Conservation (phyloP, 2,329 filamentous ascomycete genomes). For the Aureobasidium melanogenum region DNA sequence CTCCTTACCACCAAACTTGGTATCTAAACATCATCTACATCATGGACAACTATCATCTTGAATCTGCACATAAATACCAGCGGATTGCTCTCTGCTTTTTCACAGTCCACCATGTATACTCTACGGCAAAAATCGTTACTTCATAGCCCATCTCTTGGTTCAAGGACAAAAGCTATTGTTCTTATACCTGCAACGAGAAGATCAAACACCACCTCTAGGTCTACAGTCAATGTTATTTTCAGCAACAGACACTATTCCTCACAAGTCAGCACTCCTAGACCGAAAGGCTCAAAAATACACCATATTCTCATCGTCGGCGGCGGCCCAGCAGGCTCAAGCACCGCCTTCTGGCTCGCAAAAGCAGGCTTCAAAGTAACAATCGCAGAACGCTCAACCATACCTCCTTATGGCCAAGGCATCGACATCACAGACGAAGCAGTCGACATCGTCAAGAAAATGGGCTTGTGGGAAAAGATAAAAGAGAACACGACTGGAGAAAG, state of each 20-base stretch:
- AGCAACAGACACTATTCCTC: not conserved
- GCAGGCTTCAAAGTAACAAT: constrained; percentile 18
- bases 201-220: not conserved
- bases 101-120: not conserved
- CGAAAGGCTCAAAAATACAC: not conserved
- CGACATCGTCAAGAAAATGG: constrained; percentile 21
- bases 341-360: constrained; percentile 20
- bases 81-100: not conserved
- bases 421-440: constrained; percentile 21
- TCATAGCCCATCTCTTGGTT: no score
- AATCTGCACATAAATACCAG: not conserved
- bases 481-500: constrained; percentile 20
- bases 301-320: constrained; percentile 19
- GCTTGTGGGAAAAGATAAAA: constrained; percentile 19
- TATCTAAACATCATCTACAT: not conserved
- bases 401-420: constrained; percentile 21
- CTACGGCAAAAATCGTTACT: not conserved
- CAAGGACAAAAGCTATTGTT: not conserved
- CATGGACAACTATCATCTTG: not conserved
- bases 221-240: no score
- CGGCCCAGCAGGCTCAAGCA: constrained; percentile 19
- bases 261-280: not conserved
- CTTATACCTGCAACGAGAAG: not conserved
- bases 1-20: not conserved
- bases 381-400: constrained; percentile 16